These are phyloP conservation scores for Sporisorium scitamineum DNA, from an alignment of 1,284 basidiomycete species.

Conservation along the genomic window DNA sequence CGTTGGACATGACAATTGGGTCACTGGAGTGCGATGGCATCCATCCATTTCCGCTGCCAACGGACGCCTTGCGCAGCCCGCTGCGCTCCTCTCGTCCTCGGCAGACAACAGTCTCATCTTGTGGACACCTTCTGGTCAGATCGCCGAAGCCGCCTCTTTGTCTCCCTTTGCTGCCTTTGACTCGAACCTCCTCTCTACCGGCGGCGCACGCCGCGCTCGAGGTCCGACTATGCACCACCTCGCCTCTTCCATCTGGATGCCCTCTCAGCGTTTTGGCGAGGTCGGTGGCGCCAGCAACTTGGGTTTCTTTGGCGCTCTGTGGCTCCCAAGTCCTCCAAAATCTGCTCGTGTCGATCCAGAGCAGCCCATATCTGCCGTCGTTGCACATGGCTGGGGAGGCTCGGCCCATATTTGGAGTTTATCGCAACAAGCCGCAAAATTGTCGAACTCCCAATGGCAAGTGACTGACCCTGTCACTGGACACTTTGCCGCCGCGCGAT, in stretches of 20 bases:
- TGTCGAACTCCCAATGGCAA: constrained; percentile 27
- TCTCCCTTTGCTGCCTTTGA: constrained; percentile 69
- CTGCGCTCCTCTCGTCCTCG: constrained; percentile 64
- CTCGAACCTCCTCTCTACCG: constrained; percentile 70
- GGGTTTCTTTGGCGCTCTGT: constrained; percentile 65
- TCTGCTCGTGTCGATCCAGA: background rate
- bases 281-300: constrained; percentile 63
- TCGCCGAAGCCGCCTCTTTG: background rate
- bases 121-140: constrained; percentile 58
- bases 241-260: constrained; percentile 63
- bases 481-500: constrained; percentile 58
- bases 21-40: constrained; percentile 64
- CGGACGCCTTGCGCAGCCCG: constrained; percentile 37
- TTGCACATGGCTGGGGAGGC: constrained; percentile 66
- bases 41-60: constrained; percentile 16
- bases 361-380: constrained; percentile 34
- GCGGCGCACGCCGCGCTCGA: constrained; percentile 29
- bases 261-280: constrained; percentile 65
- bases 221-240: constrained; percentile 61
- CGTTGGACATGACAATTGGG: constrained; percentile 65
- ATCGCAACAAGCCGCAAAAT: background rate
- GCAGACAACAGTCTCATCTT: constrained; percentile 66
- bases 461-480: constrained; percentile 48
- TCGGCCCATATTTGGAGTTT: constrained; percentile 60
- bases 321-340: constrained; percentile 35